A percentile compares a stretch with the other conserved stretches of the same genome.
Conservation (phyloP, 1,284 basidiomycete genomes). For the Cryptococcus amylolentus region DNA sequence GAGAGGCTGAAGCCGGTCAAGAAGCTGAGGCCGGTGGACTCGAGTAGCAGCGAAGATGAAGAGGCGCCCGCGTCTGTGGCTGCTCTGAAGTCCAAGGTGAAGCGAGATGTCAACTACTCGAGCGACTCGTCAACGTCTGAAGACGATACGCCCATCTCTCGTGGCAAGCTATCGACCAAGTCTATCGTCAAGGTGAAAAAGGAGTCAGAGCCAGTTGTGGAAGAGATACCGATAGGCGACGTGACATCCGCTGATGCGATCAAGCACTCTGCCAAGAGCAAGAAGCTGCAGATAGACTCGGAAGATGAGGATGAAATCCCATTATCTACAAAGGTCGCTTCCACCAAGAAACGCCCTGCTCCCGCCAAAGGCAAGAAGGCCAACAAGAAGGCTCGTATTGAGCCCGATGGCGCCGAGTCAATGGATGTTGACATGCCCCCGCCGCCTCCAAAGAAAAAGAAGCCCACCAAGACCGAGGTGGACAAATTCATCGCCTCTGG, state of each 20-base stretch:
- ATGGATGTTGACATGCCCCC: conserved; percentile 25
- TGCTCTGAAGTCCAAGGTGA: no score
- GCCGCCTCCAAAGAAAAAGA: conserved; percentile 12
- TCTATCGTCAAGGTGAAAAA: background rate
- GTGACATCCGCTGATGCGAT: no score
- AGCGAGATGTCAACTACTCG: background rate
- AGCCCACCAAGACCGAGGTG: conserved; percentile 21
- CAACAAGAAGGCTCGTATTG: conserved; percentile 31
- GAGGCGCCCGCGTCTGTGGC: background rate
- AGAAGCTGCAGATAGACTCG: conserved; percentile 5
- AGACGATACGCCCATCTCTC: background rate
- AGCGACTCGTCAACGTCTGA: conserved; percentile 10
- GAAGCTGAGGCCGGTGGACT: background rate
- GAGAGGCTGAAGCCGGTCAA: background rate
- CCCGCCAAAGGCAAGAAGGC: conserved; percentile 23
- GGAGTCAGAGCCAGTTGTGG: background rate
- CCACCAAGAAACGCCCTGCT: conserved; percentile 19
- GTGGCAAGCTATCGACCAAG: background rate
- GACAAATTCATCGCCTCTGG: conserved; percentile 44
- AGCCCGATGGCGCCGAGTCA: conserved; percentile 20
- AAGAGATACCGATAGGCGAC: background rate
- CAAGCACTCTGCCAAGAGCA: background rate
- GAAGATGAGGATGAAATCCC: conserved; percentile 2
- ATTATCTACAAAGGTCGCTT: background rate
- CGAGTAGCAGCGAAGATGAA: background rate